Evolutionary conservation across 2,329 filamentous ascomycete genomes (phyloP).

Genomic region (Trichoderma sp.): DNA sequence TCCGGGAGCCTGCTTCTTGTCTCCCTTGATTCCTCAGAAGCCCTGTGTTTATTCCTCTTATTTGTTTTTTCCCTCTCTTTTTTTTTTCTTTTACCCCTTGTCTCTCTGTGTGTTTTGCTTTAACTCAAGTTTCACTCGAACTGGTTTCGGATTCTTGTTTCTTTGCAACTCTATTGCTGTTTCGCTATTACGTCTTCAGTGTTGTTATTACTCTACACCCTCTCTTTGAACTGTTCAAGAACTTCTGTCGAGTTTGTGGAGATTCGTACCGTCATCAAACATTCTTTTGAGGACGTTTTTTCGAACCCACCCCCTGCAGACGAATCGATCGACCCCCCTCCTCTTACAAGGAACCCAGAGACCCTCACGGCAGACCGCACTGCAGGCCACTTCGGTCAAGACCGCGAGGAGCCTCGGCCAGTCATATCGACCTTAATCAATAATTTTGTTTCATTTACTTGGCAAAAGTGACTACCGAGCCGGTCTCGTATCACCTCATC

Average conservation of each 20-base stretch:
- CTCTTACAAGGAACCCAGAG: constrained; percentile 24
- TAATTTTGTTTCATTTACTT: constrained; percentile 28
- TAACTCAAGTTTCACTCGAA: constrained; percentile 30
- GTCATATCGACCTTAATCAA: constrained; percentile 28
- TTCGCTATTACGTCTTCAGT: constrained; percentile 36
- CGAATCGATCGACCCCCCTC: constrained; percentile 13
- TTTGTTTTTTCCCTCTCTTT: not conserved
- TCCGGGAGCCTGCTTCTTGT: constrained; percentile 35
- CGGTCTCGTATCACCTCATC: constrained; percentile 27
- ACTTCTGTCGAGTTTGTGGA: constrained; percentile 27
- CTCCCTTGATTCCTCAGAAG: constrained; percentile 31
- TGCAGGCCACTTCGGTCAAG: constrained; percentile 29
- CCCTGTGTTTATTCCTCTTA: too few species aligned
- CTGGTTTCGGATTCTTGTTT: constrained; percentile 34
- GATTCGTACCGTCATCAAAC: constrained; percentile 18
- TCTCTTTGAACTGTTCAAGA: constrained; percentile 29
- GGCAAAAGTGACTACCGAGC: constrained; percentile 25
- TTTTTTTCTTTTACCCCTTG: constrained; percentile 1
- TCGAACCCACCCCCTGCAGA: constrained; percentile 22
- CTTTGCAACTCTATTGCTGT: constrained; percentile 30
- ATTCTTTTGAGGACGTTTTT: constrained; percentile 13
- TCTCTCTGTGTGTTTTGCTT: constrained; percentile 24
- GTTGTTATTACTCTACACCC: constrained; percentile 8
- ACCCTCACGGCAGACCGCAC: constrained; percentile 28
- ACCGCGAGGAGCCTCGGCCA: constrained; percentile 27